Evolutionary conservation across 169 alveolate genomes (phyloP).

Genomic region (Amoebophrya sp.): DNA sequence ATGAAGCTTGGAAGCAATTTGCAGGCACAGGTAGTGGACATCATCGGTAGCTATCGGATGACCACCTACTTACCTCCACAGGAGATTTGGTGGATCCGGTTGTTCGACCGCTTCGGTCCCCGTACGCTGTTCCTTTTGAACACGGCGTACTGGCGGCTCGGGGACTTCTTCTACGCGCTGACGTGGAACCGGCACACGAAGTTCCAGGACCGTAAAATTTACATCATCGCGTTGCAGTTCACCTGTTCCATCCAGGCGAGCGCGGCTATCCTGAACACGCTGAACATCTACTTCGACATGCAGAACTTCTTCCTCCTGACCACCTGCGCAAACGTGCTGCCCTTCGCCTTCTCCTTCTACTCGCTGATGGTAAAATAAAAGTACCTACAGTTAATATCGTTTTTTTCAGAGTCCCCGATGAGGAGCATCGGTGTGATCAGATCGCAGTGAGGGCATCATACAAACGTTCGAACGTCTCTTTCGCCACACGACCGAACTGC

Average conservation of each 20-base stretch:
- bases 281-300: background rate
- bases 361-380: too few relatives aligned
- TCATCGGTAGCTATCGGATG: too few relatives aligned
- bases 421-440: too few relatives aligned
- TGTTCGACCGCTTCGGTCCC: background rate
- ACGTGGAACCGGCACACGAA: background rate
- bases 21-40: too few relatives aligned
- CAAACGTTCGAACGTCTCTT: too few relatives aligned
- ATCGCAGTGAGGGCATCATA: too few relatives aligned
- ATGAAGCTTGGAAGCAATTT: too few relatives aligned
- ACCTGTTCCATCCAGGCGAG: background rate
- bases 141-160: background rate
- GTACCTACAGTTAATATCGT: too few relatives aligned
- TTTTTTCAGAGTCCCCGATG: too few relatives aligned
- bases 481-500: too few relatives aligned
- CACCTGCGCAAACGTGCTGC: background rate
- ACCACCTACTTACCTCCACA: too few relatives aligned
- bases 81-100: background rate
- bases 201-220: background rate
- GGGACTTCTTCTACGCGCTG: background rate
- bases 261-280: background rate
- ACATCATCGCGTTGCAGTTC: background rate
- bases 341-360: background rate
- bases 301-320: background rate
- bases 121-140: background rate